phyloP scores from a whole-genome alignment of 208 protist species.

The Acanthamoeba castellanii region DNA sequence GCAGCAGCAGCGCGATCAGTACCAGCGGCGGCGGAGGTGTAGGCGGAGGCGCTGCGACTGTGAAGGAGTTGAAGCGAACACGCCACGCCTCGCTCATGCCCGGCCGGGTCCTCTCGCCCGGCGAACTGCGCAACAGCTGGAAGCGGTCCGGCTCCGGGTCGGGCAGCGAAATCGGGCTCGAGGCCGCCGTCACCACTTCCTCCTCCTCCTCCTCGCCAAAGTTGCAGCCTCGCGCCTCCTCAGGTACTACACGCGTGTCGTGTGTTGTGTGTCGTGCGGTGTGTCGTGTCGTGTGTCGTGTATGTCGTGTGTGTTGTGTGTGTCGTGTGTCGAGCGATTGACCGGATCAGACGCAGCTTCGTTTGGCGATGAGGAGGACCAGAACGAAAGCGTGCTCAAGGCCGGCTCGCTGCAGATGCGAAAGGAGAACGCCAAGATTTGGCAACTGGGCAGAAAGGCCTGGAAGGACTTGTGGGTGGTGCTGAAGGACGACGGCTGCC shows the following conservation, averaged over 20 bases:
- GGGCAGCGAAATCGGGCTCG: neutral
- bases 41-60: no score
- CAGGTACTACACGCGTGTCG: neutral
- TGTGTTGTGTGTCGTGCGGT: neutral
- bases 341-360: neutral
- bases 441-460: neutral
- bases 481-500: neutral
- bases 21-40: neutral
- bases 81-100: conserved; percentile 8
- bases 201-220: neutral
- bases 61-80: neutral
- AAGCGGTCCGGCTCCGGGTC: neutral
- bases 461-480: conserved; percentile 39
- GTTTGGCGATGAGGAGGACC: neutral
- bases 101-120: neutral
- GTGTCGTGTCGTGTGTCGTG: no score
- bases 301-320: no score
- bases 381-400: conserved; percentile 33
- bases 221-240: neutral
- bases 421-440: neutral
- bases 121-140: conserved; percentile 15
- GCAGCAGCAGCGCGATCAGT: neutral
- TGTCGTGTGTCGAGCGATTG: no score
- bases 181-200: neutral
- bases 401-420: conserved; percentile 8